These are phyloP conservation scores for Halophytophthora batemanensis DNA, from an alignment of 352 stramenopile genomes.

Conservation along the genomic window DNA sequence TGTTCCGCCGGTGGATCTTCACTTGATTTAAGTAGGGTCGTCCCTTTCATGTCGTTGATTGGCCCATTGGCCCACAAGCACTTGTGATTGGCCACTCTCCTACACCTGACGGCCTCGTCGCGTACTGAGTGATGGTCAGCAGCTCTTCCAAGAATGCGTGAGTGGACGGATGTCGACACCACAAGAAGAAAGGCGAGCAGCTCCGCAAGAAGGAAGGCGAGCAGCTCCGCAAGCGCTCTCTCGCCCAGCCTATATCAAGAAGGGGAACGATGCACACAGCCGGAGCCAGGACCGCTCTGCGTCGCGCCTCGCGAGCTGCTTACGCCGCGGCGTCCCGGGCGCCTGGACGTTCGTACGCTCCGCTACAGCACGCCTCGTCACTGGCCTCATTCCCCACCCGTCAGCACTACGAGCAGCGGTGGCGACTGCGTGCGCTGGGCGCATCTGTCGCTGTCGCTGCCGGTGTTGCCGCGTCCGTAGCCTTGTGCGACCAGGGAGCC, in stretches of 20 bases:
- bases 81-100: not conserved
- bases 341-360: not conserved
- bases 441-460: constrained; percentile 3
- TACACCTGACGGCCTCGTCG: not conserved
- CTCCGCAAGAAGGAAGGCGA: not conserved
- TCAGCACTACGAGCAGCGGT: not conserved
- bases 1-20: constrained; percentile 11
- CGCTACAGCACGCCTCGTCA: constrained; percentile 5
- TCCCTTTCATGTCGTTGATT: constrained; percentile 1
- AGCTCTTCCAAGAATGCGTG: not conserved
- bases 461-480: constrained; percentile 8
- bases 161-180: not conserved
- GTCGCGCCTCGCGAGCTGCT: constrained; percentile 1
- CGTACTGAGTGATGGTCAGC: not conserved
- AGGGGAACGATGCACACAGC: constrained; percentile 7
- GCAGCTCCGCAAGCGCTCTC: constrained; percentile 4
- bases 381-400: not conserved
- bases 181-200: constrained; percentile 1
- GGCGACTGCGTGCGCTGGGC: constrained; percentile 5
- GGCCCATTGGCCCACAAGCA: not conserved
- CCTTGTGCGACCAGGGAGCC: constrained; percentile 15
- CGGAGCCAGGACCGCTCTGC: constrained; percentile 12
- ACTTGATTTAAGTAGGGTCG: too few species aligned
- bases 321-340: constrained; percentile 1
- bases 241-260: constrained; percentile 4